These are phyloP conservation scores for Bombardia bombarda DNA, from an alignment of 495 filamentous ascomycete species.

Conservation along the genomic window DNA sequence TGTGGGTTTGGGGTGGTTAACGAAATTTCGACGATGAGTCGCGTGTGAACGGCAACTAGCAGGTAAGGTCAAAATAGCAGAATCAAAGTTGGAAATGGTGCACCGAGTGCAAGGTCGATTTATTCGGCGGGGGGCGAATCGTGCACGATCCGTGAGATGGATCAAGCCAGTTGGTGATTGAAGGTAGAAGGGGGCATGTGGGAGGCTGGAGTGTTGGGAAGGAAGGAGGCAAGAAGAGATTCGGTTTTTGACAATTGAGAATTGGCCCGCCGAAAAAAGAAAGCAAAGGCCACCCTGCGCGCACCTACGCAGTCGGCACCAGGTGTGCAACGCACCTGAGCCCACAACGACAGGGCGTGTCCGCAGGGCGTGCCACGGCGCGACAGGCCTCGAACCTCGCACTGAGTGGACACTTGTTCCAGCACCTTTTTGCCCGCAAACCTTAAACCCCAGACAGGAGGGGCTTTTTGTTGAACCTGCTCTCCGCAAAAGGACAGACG, in stretches of 20 bases:
- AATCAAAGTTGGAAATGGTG: constrained; percentile 12
- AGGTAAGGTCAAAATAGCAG: constrained; percentile 28
- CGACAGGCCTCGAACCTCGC: too few relatives aligned
- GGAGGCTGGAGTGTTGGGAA: constrained; percentile 10
- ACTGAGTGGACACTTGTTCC: too few relatives aligned
- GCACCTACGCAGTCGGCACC: too few relatives aligned
- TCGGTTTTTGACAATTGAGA: constrained; percentile 28
- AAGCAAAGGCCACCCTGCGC: constrained; percentile 15
- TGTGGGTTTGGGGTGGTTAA: constrained; percentile 18
- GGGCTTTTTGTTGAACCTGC: too few relatives aligned
- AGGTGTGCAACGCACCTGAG: not conserved
- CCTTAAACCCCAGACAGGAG: too few relatives aligned
- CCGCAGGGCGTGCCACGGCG: too few relatives aligned
- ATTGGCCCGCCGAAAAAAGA: constrained; percentile 20
- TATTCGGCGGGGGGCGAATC: constrained; percentile 24
- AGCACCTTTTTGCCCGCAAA: too few relatives aligned
- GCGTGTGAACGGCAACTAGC: constrained; percentile 32
- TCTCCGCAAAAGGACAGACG: too few relatives aligned
- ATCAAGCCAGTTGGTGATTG: constrained; percentile 19
- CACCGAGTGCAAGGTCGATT: constrained; percentile 16
- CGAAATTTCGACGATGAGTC: constrained; percentile 31
- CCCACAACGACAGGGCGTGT: not conserved
- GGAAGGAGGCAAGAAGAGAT: constrained; percentile 18
- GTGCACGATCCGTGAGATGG: constrained; percentile 26
- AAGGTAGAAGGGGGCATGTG: constrained; percentile 1